A percentile compares a stretch with the other conserved stretches of the same genome.
These are phyloP conservation scores for Globisporangium cylindrosporum DNA, from an alignment of 352 stramenopile species.

Conservation along the genomic window DNA sequence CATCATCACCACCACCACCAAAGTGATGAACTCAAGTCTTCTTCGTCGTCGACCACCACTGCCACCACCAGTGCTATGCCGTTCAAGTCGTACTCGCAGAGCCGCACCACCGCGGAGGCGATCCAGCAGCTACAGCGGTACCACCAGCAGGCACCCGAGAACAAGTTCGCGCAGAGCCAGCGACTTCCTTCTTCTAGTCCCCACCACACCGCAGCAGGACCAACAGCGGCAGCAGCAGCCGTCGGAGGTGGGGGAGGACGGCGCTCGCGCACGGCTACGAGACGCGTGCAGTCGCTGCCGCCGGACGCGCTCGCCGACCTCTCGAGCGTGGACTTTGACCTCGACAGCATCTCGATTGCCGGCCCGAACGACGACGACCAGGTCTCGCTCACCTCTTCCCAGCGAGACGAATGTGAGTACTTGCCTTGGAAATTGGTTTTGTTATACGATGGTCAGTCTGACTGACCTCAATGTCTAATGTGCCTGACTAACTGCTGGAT, in stretches of 20 bases:
- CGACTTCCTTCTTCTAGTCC: slow-evolving; percentile 20
- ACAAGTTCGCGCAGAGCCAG: slow-evolving; percentile 27
- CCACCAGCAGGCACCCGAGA: slow-evolving; percentile 12
- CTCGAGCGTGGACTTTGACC: slow-evolving; percentile 64
- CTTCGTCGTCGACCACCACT: slow-evolving; percentile 9
- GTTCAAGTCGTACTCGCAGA: slow-evolving; percentile 38
- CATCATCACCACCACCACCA: slow-evolving; percentile 15
- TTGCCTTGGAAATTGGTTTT: background rate
- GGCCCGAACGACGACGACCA: slow-evolving; percentile 58
- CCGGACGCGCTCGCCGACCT: slow-evolving; percentile 52
- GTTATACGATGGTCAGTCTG: too few relatives aligned
- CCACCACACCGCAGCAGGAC: slow-evolving; percentile 5
- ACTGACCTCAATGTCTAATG: background rate
- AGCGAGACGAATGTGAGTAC: slow-evolving; percentile 66
- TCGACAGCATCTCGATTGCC: slow-evolving; percentile 81
- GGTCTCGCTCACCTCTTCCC: slow-evolving; percentile 71
- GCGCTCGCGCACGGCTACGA: slow-evolving; percentile 27
- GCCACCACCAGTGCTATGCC: slow-evolving; percentile 19
- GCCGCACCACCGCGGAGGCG: slow-evolving; percentile 18
- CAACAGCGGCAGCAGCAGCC: slow-evolving; percentile 3
- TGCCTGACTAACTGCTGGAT: background rate
- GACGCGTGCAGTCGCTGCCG: slow-evolving; percentile 60
- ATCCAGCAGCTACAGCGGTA: slow-evolving; percentile 18
- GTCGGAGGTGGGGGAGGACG: background rate
- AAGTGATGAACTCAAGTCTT: slow-evolving; percentile 10